Base-by-base conservation (phyloP, 352 stramenopile species). In the Globisporangium takayamanum region DNA sequence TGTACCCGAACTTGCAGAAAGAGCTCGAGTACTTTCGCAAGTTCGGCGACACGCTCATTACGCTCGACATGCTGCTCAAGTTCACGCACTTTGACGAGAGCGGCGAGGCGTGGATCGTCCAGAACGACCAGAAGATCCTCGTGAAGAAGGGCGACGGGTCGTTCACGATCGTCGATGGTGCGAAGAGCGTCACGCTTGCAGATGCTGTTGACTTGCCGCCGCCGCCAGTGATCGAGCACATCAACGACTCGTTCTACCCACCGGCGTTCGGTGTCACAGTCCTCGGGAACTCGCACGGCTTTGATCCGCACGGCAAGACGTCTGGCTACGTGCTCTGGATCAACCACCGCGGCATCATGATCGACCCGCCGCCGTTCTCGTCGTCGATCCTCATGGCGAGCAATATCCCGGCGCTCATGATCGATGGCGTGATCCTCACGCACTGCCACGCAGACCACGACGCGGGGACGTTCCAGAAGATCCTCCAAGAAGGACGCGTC, bases 311-410 rank as follows among this genome's bases (percentile, higher is more conserved):
- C 56, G 95, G 95, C 51, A 88, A 84, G 55, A 97, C 94, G 12
- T 97, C 89, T 14, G 95, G 95, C 16, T 98, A 98, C 69, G 95
- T 98, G 41, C 74, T 98, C 5, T 98, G 95, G 95, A 97, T 98
- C 54, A 98, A 98, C 66, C 89, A 96, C 41, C 71, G 94, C 49
- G 95, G 95, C 30, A 94, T 98, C 52, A 98, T 98, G 95, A 97
- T 98, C 63, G 95, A 98, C 65, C 95, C 95, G 20, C 95, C 95
- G 22, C 94, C 95, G 5, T 94, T 96, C 55, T 94, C 88, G 41
- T 92, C 81, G 22, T 88, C 81, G 16, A 89, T 96, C 45, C 62
- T 95, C 39, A 72, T 87, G 33, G 81, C 83, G 25, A 94, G 91
- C 68, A 93, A 91, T 56, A 96, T 96, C 50, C 80, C 85, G 5